Conservation (phyloP, 805 yeast species). For the Candida xiaguanensis region DNA sequence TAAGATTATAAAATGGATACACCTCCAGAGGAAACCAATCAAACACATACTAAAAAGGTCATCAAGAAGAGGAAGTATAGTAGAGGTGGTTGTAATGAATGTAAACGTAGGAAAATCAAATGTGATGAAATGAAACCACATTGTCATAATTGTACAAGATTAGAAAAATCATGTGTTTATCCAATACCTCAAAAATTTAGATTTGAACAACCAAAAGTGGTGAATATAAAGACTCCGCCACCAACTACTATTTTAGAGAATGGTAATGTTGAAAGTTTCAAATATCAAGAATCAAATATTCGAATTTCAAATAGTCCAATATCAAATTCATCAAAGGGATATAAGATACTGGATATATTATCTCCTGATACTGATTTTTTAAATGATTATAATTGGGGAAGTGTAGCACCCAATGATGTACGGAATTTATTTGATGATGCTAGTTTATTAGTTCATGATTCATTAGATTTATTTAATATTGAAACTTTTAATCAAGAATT, state of each 20-base stretch:
- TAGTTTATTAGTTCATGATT: slow-evolving; percentile 28
- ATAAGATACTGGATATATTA: slow-evolving; percentile 4
- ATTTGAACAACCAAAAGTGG: slow-evolving; percentile 10
- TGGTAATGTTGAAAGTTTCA: not conserved
- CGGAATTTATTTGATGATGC: slow-evolving; percentile 31
- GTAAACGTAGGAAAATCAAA: slow-evolving; percentile 42
- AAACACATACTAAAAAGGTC: not conserved
- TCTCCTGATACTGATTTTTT: slow-evolving; percentile 6
- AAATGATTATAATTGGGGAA: slow-evolving; percentile 4
- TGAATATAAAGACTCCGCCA: not conserved
- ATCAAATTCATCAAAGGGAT: not conserved
- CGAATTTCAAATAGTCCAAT: not conserved
- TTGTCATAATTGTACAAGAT: slow-evolving; percentile 34
- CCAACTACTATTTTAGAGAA: not conserved
- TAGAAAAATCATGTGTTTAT: slow-evolving; percentile 30
- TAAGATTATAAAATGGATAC: too few species aligned
- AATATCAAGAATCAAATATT: not conserved
- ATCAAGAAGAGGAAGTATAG: slow-evolving; percentile 37
- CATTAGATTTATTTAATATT: slow-evolving; percentile 11
- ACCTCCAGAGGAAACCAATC: slow-evolving; percentile 2
- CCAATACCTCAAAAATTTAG: slow-evolving; percentile 9
- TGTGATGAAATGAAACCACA: slow-evolving; percentile 39
- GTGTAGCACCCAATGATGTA: slow-evolving; percentile 11
- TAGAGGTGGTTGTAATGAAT: slow-evolving; percentile 40
- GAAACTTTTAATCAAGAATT: not conserved